A percentile compares a stretch with the other conserved stretches of the same genome.
Conservation (phyloP, 129 eudicot genomes). For the Tanacetum coccineum region DNA sequence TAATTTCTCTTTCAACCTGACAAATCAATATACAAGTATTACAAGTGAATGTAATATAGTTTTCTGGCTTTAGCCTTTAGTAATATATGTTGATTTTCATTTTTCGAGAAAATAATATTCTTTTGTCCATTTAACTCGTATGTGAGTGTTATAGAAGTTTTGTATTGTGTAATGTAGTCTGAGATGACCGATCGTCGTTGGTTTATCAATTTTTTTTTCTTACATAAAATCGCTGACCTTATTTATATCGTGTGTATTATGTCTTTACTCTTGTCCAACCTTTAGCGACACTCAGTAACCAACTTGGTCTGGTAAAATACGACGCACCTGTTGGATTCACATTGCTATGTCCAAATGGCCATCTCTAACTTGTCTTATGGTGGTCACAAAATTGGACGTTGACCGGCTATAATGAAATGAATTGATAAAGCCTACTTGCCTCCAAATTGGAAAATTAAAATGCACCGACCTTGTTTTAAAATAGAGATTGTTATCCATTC, state of each 20-base stretch:
- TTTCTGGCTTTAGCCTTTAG: constrained; percentile 25
- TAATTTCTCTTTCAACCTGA: constrained; percentile 29
- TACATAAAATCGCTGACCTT: constrained; percentile 17
- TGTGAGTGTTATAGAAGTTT: constrained; percentile 9
- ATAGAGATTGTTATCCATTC: neutral
- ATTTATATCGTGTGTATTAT: neutral
- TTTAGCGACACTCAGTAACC: constrained; percentile 17
- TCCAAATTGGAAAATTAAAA: neutral
- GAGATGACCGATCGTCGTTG: constrained; percentile 12
- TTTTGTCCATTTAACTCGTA: too few species aligned
- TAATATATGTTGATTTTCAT: constrained; percentile 23
- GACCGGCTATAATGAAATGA: constrained; percentile 7
- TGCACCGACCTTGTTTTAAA: neutral
- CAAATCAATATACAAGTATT: constrained; percentile 20
- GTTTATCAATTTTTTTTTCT: constrained; percentile 34
- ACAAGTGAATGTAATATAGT: constrained; percentile 33
- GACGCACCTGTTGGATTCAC: neutral
- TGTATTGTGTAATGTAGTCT: constrained; percentile 31
- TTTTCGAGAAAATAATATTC: constrained; percentile 30
- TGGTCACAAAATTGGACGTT: neutral
- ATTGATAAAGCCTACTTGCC: neutral
- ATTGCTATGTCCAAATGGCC: neutral
- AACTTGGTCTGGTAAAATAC: neutral
- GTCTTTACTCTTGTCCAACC: neutral
- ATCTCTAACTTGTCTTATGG: neutral